A percentile compares a stretch with the other conserved stretches of the same genome.
phyloP scores from a whole-genome alignment of 306 rosid species.

The Dicorynia guianensis region DNA sequence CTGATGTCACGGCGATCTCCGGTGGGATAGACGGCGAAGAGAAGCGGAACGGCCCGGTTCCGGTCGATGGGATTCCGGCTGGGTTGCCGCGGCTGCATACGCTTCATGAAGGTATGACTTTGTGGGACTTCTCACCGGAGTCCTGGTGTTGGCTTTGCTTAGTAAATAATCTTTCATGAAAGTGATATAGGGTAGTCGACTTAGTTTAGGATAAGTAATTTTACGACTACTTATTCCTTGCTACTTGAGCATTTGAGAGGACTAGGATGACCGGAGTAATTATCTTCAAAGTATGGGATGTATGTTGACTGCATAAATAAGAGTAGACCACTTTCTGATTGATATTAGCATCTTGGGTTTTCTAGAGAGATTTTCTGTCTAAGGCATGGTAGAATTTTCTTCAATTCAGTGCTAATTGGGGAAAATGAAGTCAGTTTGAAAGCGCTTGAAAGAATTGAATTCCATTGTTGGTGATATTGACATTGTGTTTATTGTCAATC shows the following conservation, averaged over 20 bases:
- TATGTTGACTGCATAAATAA: slow-evolving; percentile 12
- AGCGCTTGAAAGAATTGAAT: not conserved
- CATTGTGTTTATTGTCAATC: not conserved
- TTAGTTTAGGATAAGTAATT: slow-evolving; percentile 2
- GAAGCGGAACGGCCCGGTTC: slow-evolving; percentile 54
- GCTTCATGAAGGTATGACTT: slow-evolving; percentile 72
- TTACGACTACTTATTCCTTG: not conserved
- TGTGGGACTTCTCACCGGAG: slow-evolving; percentile 23
- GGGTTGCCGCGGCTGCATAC: slow-evolving; percentile 81
- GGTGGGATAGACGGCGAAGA: slow-evolving; percentile 55
- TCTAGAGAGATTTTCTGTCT: not conserved
- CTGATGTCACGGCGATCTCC: slow-evolving; percentile 62
- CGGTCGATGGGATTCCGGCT: slow-evolving; percentile 68
- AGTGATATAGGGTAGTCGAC: not conserved
- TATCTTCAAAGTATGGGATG: slow-evolving; percentile 16
- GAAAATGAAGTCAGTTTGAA: not conserved
- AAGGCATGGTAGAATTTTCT: not conserved
- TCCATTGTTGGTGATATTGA: slow-evolving; percentile 18
- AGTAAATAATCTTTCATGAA: not conserved
- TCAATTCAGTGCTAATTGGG: slow-evolving; percentile 4
- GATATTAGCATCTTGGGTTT: not conserved
- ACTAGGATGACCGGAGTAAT: not conserved
- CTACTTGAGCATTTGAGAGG: not conserved
- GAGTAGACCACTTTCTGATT: slow-evolving; percentile 11
- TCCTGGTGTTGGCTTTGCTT: slow-evolving; percentile 11